Conservation (phyloP, 2,329 filamentous ascomycete genomes). For the Ophiostoma novo-ulmi region DNA sequence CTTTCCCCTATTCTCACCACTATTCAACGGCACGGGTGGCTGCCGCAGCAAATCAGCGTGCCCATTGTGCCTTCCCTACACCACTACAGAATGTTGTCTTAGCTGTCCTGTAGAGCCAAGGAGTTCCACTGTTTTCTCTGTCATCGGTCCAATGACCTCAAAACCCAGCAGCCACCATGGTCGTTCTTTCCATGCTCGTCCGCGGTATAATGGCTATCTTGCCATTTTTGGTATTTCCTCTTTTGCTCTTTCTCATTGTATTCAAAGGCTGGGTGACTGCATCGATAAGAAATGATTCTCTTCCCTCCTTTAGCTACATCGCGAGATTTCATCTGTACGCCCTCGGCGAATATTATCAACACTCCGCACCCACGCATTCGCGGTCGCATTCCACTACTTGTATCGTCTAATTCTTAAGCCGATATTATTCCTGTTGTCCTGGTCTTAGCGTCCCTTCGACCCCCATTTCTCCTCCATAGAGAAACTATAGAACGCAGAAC, state of each 20-base stretch:
- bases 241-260: background rate
- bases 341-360: background rate
- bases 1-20: background rate
- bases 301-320: background rate
- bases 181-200: slow-evolving; percentile 1
- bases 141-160: background rate
- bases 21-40: background rate
- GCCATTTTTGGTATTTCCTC: background rate
- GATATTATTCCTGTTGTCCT: background rate
- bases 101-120: background rate
- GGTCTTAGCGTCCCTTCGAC: background rate
- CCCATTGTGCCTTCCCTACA: background rate
- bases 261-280: background rate
- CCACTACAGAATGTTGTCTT: background rate
- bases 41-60: background rate
- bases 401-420: background rate
- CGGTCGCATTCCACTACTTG: background rate
- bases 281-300: background rate
- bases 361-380: background rate
- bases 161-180: background rate
- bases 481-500: background rate
- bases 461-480: background rate
- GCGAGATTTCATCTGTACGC: background rate
- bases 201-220: background rate
- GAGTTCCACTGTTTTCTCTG: background rate